Percentiles rank a stretch among this genome's conserved stretches.
phyloP scores from a whole-genome alignment of 768 basidiomycete genomes.

The Lactifluus rugatus region DNA sequence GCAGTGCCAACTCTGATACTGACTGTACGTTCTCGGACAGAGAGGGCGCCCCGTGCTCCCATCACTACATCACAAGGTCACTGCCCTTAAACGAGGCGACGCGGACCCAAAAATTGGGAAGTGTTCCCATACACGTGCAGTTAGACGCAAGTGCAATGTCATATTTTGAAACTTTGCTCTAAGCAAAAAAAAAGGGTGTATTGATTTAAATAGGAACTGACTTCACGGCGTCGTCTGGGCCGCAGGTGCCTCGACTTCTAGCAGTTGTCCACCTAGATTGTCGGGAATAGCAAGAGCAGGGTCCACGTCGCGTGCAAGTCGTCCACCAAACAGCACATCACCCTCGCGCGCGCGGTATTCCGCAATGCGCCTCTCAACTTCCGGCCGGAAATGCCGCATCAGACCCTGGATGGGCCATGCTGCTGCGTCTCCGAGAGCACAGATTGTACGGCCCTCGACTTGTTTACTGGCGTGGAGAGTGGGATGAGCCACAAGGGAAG shows the following conservation, averaged over 20 bases:
- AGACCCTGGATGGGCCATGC: constrained; percentile 99
- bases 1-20: not conserved
- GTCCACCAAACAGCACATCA: constrained; percentile 82
- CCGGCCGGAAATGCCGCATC: constrained; percentile 95
- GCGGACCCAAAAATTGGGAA: not conserved
- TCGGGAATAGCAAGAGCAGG: constrained; percentile 65
- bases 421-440: constrained; percentile 92
- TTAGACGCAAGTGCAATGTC: not conserved
- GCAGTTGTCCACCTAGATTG: constrained; percentile 49
- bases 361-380: constrained; percentile 83
- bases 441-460: constrained; percentile 94
- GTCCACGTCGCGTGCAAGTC: constrained; percentile 56
- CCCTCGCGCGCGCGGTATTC: constrained; percentile 60
- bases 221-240: not conserved
- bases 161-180: not conserved
- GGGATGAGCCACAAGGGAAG: not conserved
- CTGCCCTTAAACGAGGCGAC: not conserved
- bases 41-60: not conserved
- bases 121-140: not conserved
- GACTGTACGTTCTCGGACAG: not conserved
- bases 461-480: constrained; percentile 55
- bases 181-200: not conserved
- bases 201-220: not conserved
- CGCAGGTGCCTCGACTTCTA: constrained; percentile 29
- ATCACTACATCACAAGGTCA: not conserved